Evolutionary conservation across 345 rosid genomes (phyloP), one percentile per base, ranked within the genome.

Genomic region (Populus deltoides): DNA sequence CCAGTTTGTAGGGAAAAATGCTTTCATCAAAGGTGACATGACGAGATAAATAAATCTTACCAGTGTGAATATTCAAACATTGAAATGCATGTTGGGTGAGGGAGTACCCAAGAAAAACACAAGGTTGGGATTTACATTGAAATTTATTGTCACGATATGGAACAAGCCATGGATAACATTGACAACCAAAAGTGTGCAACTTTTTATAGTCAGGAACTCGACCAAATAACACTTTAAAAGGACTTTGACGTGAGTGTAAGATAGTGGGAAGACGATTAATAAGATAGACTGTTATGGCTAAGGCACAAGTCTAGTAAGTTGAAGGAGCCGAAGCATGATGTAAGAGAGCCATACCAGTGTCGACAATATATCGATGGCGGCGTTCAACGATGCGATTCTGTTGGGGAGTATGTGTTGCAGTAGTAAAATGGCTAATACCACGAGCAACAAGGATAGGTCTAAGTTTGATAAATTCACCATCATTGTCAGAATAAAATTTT

Each of bases 381-480:
- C 1, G n/a, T 7, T 53, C 10, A 18, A 53, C 9, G 0, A 1
- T 18, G 8, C 7, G 1, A 6, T 53, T 53, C 7, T 53, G 59
- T 0, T 53, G 24, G 2, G n/a, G 7, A 18, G 59, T 18, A 53
- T 6, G 9, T 0, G 10, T 9, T 6, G 59, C 0, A 6, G 2
- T 53, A 22, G 7, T 53, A 53, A 51, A 18, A 6, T 53, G 24
- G 0, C 59, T 18, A 18, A 18, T 53, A 18, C 9, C 9, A 7
- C 2, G 9, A 2, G 8, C 0, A 53, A 0, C 0, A 0, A 51
- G 8, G 6, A 51, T 5, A 1, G 8, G 0, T 18, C 8, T 0
- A 18, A 53, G 10, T 17, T 7, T 7, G 1, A 53, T 18, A 7
- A 7, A 53, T 53, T 53, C 10, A 6, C 9, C n/a, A 18, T 3